phyloP scores from a whole-genome alignment of 495 filamentous ascomycete genomes.

The Penicillium canariense region DNA sequence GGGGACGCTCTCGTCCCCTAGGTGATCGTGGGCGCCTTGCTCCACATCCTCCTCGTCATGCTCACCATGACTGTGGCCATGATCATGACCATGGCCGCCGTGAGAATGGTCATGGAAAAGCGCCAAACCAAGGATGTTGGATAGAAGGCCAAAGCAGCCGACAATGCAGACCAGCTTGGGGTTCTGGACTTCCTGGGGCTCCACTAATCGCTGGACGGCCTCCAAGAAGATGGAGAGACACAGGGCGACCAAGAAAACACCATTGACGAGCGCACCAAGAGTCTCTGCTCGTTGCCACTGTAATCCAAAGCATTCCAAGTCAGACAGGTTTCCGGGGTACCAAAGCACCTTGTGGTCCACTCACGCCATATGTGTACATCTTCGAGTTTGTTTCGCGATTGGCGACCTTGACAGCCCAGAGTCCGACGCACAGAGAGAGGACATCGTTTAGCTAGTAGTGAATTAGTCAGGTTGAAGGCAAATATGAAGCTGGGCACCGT shows the following conservation, averaged over 20 bases:
- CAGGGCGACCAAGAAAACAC: constrained; percentile 92
- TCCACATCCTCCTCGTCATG: constrained; percentile 39
- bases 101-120: constrained; percentile 94
- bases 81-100: constrained; percentile 55
- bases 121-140: constrained; percentile 84
- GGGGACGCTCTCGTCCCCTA: constrained; percentile 26
- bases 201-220: constrained; percentile 82
- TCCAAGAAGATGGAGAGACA: constrained; percentile 96
- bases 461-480: neutral
- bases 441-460: constrained; percentile 77
- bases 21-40: constrained; percentile 40
- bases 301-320: constrained; percentile 32
- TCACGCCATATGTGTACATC: constrained; percentile 89
- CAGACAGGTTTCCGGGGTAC: constrained; percentile 13
- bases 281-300: constrained; percentile 98
- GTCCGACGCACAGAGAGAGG: constrained; percentile 82
- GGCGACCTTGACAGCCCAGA: constrained; percentile 93
- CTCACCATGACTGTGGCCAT: constrained; percentile 42
- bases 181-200: constrained; percentile 80
- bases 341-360: constrained; percentile 26
- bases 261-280: constrained; percentile 90
- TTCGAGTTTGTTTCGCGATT: constrained; percentile 73
- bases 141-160: constrained; percentile 79
- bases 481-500: neutral
- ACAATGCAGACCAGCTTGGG: constrained; percentile 84